These are phyloP conservation scores for Lathyrus oleraceus DNA, from an alignment of 306 rosid species.

Conservation along the genomic window DNA sequence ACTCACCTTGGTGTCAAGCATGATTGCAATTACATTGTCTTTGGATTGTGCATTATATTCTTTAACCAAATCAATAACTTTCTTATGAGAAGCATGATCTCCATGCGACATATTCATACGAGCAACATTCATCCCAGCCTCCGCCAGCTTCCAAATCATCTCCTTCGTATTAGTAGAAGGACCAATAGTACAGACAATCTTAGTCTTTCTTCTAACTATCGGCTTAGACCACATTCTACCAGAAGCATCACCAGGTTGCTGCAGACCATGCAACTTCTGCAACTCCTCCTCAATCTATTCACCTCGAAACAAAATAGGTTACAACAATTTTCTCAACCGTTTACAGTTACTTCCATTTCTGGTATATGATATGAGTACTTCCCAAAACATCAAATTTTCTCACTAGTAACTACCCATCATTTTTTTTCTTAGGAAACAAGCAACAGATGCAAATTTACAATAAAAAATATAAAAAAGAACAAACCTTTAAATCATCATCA, in stretches of 20 bases:
- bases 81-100: conserved; percentile 95
- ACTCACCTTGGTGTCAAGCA: conserved; percentile 92
- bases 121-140: conserved; percentile 98
- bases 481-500: conserved; percentile 69
- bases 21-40: conserved; percentile 83
- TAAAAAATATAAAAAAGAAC: conserved; percentile 2
- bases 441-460: not conserved
- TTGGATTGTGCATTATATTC: conserved; percentile 78
- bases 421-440: conserved; percentile 3
- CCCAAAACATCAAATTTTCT: not conserved
- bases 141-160: conserved; percentile 98
- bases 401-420: not conserved
- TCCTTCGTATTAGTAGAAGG: conserved; percentile 90
- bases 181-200: conserved; percentile 96
- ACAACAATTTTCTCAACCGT: not conserved
- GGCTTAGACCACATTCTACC: conserved; percentile 90
- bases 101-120: conserved; percentile 98
- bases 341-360: not conserved
- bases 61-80: conserved; percentile 90
- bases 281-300: conserved; percentile 62
- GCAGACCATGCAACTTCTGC: conserved; percentile 55
- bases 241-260: conserved; percentile 54
- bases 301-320: conserved; percentile 16
- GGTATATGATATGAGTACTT: not conserved
- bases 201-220: conserved; percentile 80